Base-by-base conservation (phyloP, 2,329 filamentous ascomycete species). In the Fonsecaea multimorphosa region DNA sequence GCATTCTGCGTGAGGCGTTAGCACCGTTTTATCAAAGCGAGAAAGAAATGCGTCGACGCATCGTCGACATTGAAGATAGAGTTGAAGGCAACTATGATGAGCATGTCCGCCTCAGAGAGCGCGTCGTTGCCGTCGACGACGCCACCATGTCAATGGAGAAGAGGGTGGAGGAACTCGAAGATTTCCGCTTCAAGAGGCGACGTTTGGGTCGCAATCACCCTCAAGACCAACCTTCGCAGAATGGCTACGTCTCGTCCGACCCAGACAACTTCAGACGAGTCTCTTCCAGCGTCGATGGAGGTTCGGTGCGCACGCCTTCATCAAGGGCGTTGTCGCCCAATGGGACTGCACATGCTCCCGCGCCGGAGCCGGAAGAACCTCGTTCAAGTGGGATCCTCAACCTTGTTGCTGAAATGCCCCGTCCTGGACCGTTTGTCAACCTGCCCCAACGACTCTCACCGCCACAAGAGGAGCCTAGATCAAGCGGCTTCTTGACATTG, bases 1-100 rank as follows among this genome's bases (percentile, higher is more conserved):
- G 73, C 27, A 69, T 73, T 51, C 52, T 75, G 31, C 70, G 73
- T 24, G 74, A 75, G 65, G 73, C 74, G 8, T 68, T 76, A 52
- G 70, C 73, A 44, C 66, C 72, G 3, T 73, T 76, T 64, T 74
- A 73, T 56, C 70, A 68, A 19, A 70, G 63, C 51, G 73, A 76
- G 40, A 65, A 72, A 34, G 73, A 74, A 51, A 69, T 76, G 51
- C 71, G 69, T 58, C 66, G 69, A 12, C 71, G 69, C 58, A 68
- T 74, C 38, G 59, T 66, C n/a, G 71, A 74, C 16, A 62, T 75
- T 2, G 73, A 76, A 59, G 70, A 74, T 56, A 68, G 68, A 46
- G 65, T 75, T 40, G 73, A 74, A 58, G 66, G 67, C 40, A 65
- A 71, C 40, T 64, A 71, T 61, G 74, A 76, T 58, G 68, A 72